Conservation (phyloP, 257 asterid species). For the Cynanchum wilfordii region DNA sequence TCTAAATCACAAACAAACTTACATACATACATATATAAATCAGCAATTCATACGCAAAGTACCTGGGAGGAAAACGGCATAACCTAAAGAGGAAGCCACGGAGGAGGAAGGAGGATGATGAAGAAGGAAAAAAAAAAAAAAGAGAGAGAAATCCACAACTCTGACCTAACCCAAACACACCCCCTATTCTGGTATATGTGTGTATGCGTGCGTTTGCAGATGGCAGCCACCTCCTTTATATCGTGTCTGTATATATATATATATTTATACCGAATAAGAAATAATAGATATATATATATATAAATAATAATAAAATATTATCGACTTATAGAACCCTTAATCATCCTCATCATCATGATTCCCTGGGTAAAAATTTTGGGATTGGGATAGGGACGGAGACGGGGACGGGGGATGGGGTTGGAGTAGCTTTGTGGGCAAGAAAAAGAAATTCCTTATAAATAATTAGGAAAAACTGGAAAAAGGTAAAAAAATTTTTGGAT, state of each 20-base stretch:
- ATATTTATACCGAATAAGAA: not conserved
- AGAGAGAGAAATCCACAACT: constrained; percentile 2
- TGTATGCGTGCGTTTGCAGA: constrained; percentile 1
- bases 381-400: not conserved
- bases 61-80: constrained; percentile 36
- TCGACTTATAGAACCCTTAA: not conserved
- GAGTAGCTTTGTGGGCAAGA: not conserved
- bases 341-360: not conserved
- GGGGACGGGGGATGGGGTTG: not conserved
- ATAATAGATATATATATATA: not conserved
- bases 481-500: too few species aligned
- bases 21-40: not conserved
- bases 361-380: not conserved
- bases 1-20: not conserved
- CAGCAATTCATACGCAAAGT: not conserved
- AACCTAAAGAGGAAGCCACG: constrained; percentile 29
- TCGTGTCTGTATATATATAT: not conserved
- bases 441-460: not conserved
- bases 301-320: not conserved
- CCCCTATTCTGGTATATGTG: constrained; percentile 3
- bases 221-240: constrained; percentile 1
- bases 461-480: too few species aligned
- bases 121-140: too few species aligned
- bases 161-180: constrained; percentile 8
- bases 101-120: constrained; percentile 1